Conservation (phyloP, 176 grass and related monocot genomes). For the Rhynchospora breviuscula region DNA sequence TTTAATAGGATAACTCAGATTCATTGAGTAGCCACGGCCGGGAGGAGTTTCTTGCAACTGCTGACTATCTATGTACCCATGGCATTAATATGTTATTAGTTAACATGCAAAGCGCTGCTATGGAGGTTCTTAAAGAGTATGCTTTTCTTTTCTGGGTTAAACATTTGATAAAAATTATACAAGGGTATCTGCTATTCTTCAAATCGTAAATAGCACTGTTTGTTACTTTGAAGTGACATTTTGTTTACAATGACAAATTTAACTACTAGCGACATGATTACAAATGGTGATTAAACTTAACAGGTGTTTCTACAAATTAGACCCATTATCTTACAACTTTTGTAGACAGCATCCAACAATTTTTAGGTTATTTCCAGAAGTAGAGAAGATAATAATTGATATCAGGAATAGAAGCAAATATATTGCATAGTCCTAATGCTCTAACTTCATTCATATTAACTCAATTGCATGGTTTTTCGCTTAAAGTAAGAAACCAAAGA, state of each 20-base stretch:
- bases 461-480: background rate
- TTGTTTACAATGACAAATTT: background rate
- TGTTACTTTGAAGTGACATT: background rate
- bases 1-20: slow-evolving; percentile 56
- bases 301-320: background rate
- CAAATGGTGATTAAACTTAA: background rate
- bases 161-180: background rate
- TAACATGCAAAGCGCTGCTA: slow-evolving; percentile 59
- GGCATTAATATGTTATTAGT: slow-evolving; percentile 58
- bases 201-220: background rate
- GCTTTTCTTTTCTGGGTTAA: slow-evolving; percentile 26
- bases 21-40: slow-evolving; percentile 46
- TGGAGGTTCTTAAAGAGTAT: slow-evolving; percentile 91
- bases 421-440: background rate
- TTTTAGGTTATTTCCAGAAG: background rate
- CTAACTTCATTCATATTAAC: background rate
- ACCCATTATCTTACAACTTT: background rate
- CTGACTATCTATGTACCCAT: slow-evolving; percentile 77
- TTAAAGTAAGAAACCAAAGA: background rate
- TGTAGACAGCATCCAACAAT: background rate
- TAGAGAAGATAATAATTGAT: background rate
- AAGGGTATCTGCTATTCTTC: background rate
- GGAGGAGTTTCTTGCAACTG: slow-evolving; percentile 72
- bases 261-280: background rate
- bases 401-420: background rate